These are phyloP conservation scores for Russula brevipes DNA, from an alignment of 768 basidiomycete species.

Conservation along the genomic window DNA sequence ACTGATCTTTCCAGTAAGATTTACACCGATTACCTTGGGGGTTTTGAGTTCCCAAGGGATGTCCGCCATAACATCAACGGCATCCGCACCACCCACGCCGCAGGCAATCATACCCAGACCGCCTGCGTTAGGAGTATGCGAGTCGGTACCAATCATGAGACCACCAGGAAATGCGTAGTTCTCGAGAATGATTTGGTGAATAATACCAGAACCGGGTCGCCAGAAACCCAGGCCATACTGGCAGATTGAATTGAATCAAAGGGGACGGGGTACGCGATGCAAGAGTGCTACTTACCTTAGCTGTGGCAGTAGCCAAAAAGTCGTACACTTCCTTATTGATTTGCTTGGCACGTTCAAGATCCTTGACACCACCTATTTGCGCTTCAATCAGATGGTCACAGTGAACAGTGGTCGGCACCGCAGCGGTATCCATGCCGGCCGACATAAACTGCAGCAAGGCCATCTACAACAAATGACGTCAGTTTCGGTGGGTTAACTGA, in stretches of 20 bases:
- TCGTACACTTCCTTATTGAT: constrained; percentile 99
- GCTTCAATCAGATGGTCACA: constrained; percentile 99
- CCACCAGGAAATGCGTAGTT: constrained; percentile 99
- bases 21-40: constrained; percentile 98
- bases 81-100: constrained; percentile 99
- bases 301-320: constrained; percentile 95
- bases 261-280: neutral
- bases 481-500: neutral
- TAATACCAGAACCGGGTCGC: constrained; percentile 98
- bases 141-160: constrained; percentile 99
- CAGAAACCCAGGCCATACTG: constrained; percentile 99
- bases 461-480: constrained; percentile 55
- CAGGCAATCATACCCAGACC: constrained; percentile 99
- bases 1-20: constrained; percentile 87
- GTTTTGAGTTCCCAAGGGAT: constrained; percentile 99
- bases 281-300: constrained; percentile 52
- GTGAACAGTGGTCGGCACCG: constrained; percentile 97
- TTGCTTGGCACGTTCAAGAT: constrained; percentile 85
- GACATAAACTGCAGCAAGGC: constrained; percentile 99
- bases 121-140: constrained; percentile 98
- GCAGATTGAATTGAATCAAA: neutral
- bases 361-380: constrained; percentile 88
- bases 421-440: constrained; percentile 95
- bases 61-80: constrained; percentile 97
- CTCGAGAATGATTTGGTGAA: constrained; percentile 98